A percentile compares a stretch with the other conserved stretches of the same genome.
These are phyloP conservation scores for Cystobasidium ongulense DNA, from an alignment of 768 basidiomycete species.

Conservation along the genomic window DNA sequence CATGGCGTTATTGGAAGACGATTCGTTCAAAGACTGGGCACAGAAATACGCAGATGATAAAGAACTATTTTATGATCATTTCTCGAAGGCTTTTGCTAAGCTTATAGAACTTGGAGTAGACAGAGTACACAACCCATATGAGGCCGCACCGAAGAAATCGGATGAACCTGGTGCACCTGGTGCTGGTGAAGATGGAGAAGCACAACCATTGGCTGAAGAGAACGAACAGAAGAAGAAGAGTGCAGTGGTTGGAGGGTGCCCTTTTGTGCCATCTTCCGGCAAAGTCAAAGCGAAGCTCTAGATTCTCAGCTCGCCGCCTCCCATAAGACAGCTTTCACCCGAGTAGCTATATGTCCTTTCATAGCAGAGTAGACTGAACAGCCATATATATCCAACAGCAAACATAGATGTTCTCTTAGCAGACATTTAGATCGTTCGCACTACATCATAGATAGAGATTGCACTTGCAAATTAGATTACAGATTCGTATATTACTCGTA, in stretches of 20 bases:
- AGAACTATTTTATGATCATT: slow-evolving; percentile 89
- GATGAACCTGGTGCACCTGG: slow-evolving; percentile 27
- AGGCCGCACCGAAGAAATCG: slow-evolving; percentile 30
- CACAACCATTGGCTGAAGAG: slow-evolving; percentile 12
- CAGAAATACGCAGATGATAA: slow-evolving; percentile 76
- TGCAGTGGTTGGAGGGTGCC: slow-evolving; percentile 5
- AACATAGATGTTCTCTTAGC: background rate
- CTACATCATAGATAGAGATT: background rate
- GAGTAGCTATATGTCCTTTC: background rate
- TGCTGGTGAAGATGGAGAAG: slow-evolving; percentile 16
- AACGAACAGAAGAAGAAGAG: background rate
- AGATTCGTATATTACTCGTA: no score
- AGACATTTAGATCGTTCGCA: background rate
- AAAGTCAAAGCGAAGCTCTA: slow-evolving; percentile 23
- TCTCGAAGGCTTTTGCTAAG: slow-evolving; percentile 43
- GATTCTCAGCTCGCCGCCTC: background rate
- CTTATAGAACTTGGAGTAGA: slow-evolving; percentile 32
- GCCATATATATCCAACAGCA: background rate
- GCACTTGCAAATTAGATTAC: no score
- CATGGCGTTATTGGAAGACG: slow-evolving; percentile 78
- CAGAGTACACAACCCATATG: slow-evolving; percentile 26
- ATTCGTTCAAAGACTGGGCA: slow-evolving; percentile 78
- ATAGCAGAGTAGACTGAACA: no score
- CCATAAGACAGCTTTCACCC: no score
- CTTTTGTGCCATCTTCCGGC: background rate